Conservation (phyloP, 495 filamentous ascomycete genomes). For the Trichoderma reesei region DNA sequence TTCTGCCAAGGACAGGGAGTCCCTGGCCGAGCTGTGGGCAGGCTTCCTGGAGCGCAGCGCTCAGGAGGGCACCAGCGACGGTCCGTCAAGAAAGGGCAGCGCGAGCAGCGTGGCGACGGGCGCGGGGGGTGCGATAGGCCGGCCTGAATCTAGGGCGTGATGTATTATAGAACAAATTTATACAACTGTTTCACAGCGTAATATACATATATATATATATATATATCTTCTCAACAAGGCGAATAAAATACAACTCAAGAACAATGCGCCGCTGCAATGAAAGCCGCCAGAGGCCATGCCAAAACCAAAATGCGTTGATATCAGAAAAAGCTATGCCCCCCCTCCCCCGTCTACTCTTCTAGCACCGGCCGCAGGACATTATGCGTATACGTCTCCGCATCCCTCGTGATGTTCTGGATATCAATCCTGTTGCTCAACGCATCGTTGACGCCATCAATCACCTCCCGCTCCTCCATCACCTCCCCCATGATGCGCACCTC, state of each 20-base stretch:
- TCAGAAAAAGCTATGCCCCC: no score
- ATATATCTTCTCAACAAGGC: no score
- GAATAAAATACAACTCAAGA: no score
- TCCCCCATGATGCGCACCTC: constrained; percentile 46
- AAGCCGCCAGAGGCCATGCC: no score
- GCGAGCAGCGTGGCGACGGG: constrained; percentile 29
- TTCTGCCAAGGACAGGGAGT: constrained; percentile 48
- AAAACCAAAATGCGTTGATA: no score
- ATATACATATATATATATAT: neutral
- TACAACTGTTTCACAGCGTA: neutral
- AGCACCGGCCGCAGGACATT: constrained; percentile 30
- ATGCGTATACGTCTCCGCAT: constrained; percentile 46
- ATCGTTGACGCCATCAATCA: constrained; percentile 46
- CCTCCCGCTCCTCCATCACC: constrained; percentile 51
- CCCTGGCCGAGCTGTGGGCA: constrained; percentile 83
- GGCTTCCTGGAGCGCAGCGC: constrained; percentile 81
- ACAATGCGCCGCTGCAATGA: no score
- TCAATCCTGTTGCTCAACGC: constrained; percentile 43
- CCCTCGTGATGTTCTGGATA: constrained; percentile 35
- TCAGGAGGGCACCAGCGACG: constrained; percentile 33
- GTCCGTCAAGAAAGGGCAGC: constrained; percentile 32
- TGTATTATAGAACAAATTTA: neutral
- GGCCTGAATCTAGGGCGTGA: neutral
- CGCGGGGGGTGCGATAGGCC: constrained; percentile 3
- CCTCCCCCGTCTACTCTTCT: constrained; percentile 10